A percentile compares a stretch with the other conserved stretches of the same genome.
phyloP scores from a whole-genome alignment of 495 filamentous ascomycete genomes.

The Parmelia sp. region DNA sequence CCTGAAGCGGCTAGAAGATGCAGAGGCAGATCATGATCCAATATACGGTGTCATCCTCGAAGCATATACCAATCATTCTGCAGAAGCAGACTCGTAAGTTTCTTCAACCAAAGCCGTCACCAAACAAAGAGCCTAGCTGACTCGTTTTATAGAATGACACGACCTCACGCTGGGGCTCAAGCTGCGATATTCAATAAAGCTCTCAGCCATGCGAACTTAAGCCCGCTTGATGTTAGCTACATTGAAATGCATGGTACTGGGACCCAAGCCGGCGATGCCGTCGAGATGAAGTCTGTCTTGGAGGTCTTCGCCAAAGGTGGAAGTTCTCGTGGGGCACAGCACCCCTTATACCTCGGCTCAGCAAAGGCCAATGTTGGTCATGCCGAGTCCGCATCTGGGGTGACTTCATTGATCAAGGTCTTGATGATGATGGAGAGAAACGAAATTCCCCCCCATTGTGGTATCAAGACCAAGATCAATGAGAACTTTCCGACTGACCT shows the following conservation, averaged over 20 bases:
- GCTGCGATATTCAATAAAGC: constrained; percentile 55
- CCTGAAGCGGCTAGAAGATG: constrained; percentile 70
- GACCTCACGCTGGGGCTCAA: constrained; percentile 65
- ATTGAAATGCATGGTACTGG: constrained; percentile 85
- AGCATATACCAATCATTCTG: constrained; percentile 68
- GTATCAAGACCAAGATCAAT: constrained; percentile 40
- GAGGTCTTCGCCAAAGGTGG: constrained; percentile 83
- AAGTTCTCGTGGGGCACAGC: too few relatives aligned
- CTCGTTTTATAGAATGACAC: too few relatives aligned
- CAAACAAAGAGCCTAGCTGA: too few relatives aligned
- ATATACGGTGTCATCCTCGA: constrained; percentile 62
- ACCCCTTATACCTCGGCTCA: constrained; percentile 74
- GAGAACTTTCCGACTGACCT: constrained; percentile 31
- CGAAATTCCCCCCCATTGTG: constrained; percentile 61
- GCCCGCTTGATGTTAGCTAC: constrained; percentile 68
- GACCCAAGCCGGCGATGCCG: constrained; percentile 71
- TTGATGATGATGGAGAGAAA: constrained; percentile 68
- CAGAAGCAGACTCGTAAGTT: constrained; percentile 67
- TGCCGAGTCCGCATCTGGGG: constrained; percentile 70
- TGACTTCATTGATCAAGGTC: constrained; percentile 70
- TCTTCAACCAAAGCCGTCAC: too few relatives aligned
- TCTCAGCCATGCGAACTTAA: constrained; percentile 62
- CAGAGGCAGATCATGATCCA: constrained; percentile 64
- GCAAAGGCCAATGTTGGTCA: constrained; percentile 82
- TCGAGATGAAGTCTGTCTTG: constrained; percentile 70